Conservation (phyloP, 495 filamentous ascomycete genomes). For the Penicillium canescens region DNA sequence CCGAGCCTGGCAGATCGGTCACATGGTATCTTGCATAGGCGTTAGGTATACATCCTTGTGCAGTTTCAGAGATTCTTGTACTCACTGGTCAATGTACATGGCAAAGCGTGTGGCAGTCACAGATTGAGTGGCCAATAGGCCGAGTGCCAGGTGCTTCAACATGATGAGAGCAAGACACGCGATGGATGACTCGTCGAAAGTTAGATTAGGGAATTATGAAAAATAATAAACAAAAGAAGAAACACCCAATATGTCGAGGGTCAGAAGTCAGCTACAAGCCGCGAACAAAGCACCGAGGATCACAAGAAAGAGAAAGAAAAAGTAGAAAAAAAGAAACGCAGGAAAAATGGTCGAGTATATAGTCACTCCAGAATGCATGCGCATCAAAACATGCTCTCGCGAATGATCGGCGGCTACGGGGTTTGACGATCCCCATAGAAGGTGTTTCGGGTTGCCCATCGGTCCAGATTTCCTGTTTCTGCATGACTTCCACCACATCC, state of each 20-base stretch:
- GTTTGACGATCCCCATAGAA: neutral
- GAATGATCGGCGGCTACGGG: constrained; percentile 4
- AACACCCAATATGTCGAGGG: neutral
- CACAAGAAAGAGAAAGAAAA: neutral
- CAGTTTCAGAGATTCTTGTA: neutral
- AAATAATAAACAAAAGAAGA: neutral
- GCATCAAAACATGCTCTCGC: constrained; percentile 1
- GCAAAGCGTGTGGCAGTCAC: constrained; percentile 31
- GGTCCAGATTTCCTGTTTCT: neutral
- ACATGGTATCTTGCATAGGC: constrained; percentile 29
- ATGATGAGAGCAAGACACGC: constrained; percentile 14
- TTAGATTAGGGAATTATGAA: neutral
- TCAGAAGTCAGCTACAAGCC: constrained; percentile 1
- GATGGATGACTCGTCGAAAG: neutral
- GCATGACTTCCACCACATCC: constrained; percentile 11
- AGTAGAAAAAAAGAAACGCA: neutral
- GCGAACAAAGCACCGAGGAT: neutral
- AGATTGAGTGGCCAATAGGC: constrained; percentile 34
- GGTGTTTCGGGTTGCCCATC: neutral
- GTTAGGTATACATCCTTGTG: neutral
- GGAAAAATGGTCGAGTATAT: neutral
- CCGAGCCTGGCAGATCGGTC: constrained; percentile 22
- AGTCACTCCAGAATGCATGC: neutral
- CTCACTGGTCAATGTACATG: constrained; percentile 45
- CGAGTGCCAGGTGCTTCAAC: constrained; percentile 30